Conservation (phyloP, 805 yeast species). For the Jamesozyma lodderae region DNA sequence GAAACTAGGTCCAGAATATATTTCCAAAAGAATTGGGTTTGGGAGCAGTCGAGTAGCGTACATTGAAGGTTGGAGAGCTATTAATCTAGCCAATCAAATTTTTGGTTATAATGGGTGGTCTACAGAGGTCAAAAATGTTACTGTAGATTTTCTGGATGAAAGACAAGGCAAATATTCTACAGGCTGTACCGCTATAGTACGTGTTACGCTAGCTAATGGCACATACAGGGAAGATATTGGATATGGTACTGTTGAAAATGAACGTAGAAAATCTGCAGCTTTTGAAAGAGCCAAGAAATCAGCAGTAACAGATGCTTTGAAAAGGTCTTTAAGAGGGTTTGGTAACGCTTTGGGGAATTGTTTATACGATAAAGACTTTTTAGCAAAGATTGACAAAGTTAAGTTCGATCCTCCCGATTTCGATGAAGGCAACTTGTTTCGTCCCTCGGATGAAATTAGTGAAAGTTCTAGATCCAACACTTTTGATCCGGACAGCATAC, state of each 20-base stretch:
- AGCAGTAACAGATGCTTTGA: constrained; percentile 75
- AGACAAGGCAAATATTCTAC: constrained; percentile 48
- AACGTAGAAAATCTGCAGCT: constrained; percentile 61
- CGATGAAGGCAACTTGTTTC: constrained; percentile 35
- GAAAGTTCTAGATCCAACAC: constrained; percentile 26
- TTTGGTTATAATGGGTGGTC: constrained; percentile 83
- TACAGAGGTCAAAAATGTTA: constrained; percentile 56
- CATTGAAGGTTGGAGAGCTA: constrained; percentile 78
- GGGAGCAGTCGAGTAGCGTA: constrained; percentile 63
- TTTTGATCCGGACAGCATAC: constrained; percentile 8
- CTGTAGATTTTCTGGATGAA: constrained; percentile 64
- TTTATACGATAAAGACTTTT: constrained; percentile 64
- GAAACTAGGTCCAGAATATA: constrained; percentile 67
- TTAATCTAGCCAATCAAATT: constrained; percentile 68
- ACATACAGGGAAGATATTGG: constrained; percentile 78
- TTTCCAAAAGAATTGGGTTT: constrained; percentile 67
- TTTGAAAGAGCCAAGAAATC: constrained; percentile 80
- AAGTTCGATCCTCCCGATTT: constrained; percentile 39
- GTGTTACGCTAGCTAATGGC: constrained; percentile 69
- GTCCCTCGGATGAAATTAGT: constrained; percentile 30
- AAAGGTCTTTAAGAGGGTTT: constrained; percentile 68
- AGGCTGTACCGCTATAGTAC: constrained; percentile 64
- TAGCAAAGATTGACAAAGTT: constrained; percentile 37
- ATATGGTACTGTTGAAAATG: constrained; percentile 74
- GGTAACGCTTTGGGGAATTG: constrained; percentile 82